Conservation (phyloP, 2,329 filamentous ascomycete genomes). For the Diaporthe citrichinensis region DNA sequence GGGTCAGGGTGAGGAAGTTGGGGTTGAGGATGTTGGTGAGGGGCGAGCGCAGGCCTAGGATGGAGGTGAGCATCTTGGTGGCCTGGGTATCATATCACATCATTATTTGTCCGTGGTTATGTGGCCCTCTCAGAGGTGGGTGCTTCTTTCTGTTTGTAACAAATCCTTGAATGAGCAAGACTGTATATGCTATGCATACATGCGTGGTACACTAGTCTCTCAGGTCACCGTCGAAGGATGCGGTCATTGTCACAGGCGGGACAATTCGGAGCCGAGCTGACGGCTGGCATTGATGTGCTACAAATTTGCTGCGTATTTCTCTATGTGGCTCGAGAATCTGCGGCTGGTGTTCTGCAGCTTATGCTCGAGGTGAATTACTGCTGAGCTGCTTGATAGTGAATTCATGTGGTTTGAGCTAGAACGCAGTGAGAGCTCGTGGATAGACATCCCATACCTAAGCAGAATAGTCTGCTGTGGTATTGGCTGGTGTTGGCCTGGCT, state of each 20-base stretch:
- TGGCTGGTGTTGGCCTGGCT: too few relatives aligned
- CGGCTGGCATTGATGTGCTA: not conserved
- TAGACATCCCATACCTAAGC: not conserved
- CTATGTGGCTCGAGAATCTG: not conserved
- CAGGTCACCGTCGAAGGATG: not conserved
- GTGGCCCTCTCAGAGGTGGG: not conserved
- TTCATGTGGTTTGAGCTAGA: not conserved
- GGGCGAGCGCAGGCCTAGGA: constrained; percentile 1
- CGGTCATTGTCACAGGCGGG: not conserved
- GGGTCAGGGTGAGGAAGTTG: not conserved
- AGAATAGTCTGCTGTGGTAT: not conserved
- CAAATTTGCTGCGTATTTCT: not conserved
- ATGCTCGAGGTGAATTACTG: too few relatives aligned
- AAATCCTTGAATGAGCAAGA: not conserved
- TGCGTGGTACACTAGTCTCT: not conserved
- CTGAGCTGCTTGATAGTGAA: too few relatives aligned
- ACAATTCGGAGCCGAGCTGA: not conserved
- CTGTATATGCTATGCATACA: not conserved
- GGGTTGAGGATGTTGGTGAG: not conserved
- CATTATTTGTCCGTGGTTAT: not conserved
- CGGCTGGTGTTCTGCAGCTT: too few relatives aligned
- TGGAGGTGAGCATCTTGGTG: constrained; percentile 6
- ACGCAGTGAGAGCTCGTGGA: not conserved
- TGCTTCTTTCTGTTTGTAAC: not conserved
- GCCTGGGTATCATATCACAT: not conserved